A percentile compares a stretch with the other conserved stretches of the same genome.
Evolutionary conservation across 306 rosid species (phyloP).

Genomic region (Medicago lupulina): DNA sequence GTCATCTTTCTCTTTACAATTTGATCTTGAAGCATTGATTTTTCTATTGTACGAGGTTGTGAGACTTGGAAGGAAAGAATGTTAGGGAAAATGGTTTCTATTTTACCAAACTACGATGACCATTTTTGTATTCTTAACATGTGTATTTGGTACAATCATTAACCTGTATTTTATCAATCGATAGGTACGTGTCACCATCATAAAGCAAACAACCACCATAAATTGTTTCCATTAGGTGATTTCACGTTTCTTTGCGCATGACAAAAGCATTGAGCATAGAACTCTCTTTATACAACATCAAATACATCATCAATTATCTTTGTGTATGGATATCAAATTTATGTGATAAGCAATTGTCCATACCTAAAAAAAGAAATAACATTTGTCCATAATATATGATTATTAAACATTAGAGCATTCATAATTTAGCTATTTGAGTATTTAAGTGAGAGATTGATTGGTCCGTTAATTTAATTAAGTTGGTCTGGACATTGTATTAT

Average conservation of each 20-base stretch:
- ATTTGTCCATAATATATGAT: background rate
- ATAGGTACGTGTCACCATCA: slow-evolving; percentile 51
- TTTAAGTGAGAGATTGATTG: no score
- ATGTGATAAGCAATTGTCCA: background rate
- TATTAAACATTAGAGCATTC: background rate
- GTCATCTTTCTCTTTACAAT: no score
- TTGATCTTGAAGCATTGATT: background rate
- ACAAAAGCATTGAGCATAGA: slow-evolving; percentile 45
- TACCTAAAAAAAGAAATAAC: background rate
- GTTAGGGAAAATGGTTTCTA: no score
- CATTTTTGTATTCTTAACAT: background rate
- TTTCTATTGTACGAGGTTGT: slow-evolving; percentile 17
- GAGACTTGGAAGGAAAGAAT: slow-evolving; percentile 68
- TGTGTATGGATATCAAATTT: slow-evolving; percentile 8
- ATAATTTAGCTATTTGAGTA: no score
- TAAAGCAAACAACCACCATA: slow-evolving; percentile 43
- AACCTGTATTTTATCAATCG: background rate
- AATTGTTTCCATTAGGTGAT: slow-evolving; percentile 44
- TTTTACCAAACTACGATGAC: slow-evolving; percentile 37
- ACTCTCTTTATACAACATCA: slow-evolving; percentile 40
- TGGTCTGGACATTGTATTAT: no score
- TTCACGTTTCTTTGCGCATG: slow-evolving; percentile 50
- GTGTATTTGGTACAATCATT: background rate
- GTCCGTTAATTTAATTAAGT: no score
- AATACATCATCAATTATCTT: background rate